Base-by-base conservation (phyloP, 352 stramenopile species). In the Blastocystis sp. region DNA sequence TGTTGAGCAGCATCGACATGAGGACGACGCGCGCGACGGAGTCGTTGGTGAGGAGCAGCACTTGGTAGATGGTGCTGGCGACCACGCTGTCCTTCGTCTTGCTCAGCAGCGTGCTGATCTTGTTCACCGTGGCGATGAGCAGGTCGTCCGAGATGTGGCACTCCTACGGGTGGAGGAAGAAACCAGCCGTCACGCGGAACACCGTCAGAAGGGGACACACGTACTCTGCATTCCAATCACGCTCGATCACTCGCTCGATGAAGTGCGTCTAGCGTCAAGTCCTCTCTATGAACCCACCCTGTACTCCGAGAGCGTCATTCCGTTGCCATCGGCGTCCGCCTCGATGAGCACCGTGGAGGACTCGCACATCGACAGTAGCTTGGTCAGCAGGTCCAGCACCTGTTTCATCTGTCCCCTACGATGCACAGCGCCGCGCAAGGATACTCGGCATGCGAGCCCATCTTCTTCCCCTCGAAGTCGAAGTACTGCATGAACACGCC, bases 381-480 rank as follows among this genome's bases (percentile, higher is more conserved):
- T 81, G 2, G 71, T n/a, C 11, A 81, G 71, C 2, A 81, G 19
- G 38, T 81, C 71, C 2, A 81, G 59, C 9, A 81, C 71, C n/a
- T 66, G 59, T 43, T 81, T 81, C 71, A 67, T 81, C 21, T 81
- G 71, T 48, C 66, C 71, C 23, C 71, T 81, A 64, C 11, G 11
- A 17, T 19, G 43, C 1, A 81, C 11, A 52, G 17, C 9, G 2
- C 21, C 23, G n/a, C 3, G 1, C 14, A 28, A 67, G 5, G n/a
- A 2, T 40, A 81, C 71, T 81, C 71, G 4, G 62, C 41, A 23
- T 41, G 23, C 9, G 17, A 17, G 14, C 17, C 14, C 19, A 28
- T 66, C 62, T 53, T 40, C 41, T 81, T 81, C 21, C 71, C 71
- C 19, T 81, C 71, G 45, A 81, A 81, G 28, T 81, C 71, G 62